Evolutionary conservation across 805 yeast genomes (phyloP), one percentile per base, ranked within the genome.

Genomic region (Metschnikowia lochheadii): DNA sequence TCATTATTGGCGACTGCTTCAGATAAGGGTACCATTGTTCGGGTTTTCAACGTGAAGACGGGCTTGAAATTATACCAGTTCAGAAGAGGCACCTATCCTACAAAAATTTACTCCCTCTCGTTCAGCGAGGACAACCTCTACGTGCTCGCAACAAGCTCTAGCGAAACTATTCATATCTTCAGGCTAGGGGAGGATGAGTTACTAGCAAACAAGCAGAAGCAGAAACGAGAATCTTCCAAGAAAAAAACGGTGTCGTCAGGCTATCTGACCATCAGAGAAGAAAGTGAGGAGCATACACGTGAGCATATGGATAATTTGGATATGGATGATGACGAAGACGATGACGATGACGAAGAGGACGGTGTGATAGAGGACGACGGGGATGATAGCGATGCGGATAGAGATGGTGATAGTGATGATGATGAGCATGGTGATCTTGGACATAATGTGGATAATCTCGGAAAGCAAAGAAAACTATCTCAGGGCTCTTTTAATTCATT

Each of bases 151-250:
- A 82, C 92, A 10, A 85, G 95, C 26, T 82, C 95, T 2, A 89
- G 95, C 18, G 95, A 88, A 40, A 94, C 99, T 0, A 91, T 94
- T 20, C 99, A 94, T 66, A 82, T 94, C 36, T 94, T 92, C 75
- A 78, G 90, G 51, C 67, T 91, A 48, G 87, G 83, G 1, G 82
- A 77, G 32, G 76, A 71, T 13, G 78, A 73, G 59, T 66, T 76
- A 2, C 59, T 73, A 41, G 74, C 64, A 26, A 69, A 58, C 46
- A 73, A 71, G 52, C 75, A 72, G 43, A 63, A 63, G 46, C 58
- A 62, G 36, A 68, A 64, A 45, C 59, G 63, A 41, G 53, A 58
- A 13, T 34, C 40, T 14, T 52, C 58, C 29, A 49, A 40, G 29
- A 23, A 36, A 36, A 58, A 49, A 45, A 53, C 41, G 14, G 44